Base-by-base conservation (phyloP, 495 filamentous ascomycete species). In the Neurospora sp. region DNA sequence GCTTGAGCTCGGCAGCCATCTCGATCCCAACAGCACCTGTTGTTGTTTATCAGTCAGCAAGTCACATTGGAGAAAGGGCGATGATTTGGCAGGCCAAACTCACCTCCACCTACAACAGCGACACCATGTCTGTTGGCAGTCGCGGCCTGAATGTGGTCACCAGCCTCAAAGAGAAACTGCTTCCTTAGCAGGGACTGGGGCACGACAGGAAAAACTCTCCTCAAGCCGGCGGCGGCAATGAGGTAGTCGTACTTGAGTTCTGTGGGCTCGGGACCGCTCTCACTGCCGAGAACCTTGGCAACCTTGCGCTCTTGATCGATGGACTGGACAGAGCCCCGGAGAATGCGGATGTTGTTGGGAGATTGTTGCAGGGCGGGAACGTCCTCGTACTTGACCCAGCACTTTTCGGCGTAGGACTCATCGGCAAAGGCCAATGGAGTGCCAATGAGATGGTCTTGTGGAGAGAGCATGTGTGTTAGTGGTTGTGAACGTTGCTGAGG, bases 21-120 rank as follows among this genome's bases (percentile, higher is more conserved):
- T 93, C 91, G 59, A 92, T 87, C 11, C 91, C 91, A 4, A 92
- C 91, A 10, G 91, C 91, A 19, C 90, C 90, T 85, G 70, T 19
- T 19, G 34, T 37, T 13, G 83, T 74, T 15, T n/a, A 74, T 37
- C 54, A 17, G 5, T 31, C n/a, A 36, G n/a, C 1, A 39, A 48
- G 71, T 13, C 10, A 19, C 17, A 28, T 10, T 21, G 31, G 2
- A n/a, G 13, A 19, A 17, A 31, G 19, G 28, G 15, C 34, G 54
- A 19, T 34, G 1, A 8, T 40, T 54, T 17, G 15, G 4, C 28
- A 34, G 13, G 39, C 9, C 15, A 42, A 31, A 77, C 79, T 74
- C 38, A 83, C 82, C 83, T 73, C 82, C 84, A 34, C 90, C 91
- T 39, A 92, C 85, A 34, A 93, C 81, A 0, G 89, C 84, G 3